A percentile compares a stretch with the other conserved stretches of the same genome.
Evolutionary conservation across 2,329 filamentous ascomycete species (phyloP).

Genomic region (Alternaria consortialis): DNA sequence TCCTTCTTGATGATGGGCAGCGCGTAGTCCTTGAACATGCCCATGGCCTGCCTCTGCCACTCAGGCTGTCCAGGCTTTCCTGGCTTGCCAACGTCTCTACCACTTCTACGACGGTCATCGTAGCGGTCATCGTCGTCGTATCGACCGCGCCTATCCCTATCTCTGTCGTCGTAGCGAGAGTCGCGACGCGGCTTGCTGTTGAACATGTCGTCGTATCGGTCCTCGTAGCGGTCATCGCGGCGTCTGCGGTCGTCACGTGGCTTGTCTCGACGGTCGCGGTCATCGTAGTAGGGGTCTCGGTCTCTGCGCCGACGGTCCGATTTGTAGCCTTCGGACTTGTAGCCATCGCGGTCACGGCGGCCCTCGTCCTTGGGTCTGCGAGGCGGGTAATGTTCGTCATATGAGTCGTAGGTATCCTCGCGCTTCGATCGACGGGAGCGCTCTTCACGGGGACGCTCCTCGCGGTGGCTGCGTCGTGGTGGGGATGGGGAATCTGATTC

Average conservation of each 20-base stretch:
- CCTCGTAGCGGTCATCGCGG: constrained; percentile 30
- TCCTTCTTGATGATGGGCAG: constrained; percentile 46
- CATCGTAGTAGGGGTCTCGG: constrained; percentile 13
- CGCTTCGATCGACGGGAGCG: constrained; percentile 25
- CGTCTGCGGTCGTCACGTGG: constrained; percentile 24
- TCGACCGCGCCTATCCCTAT: constrained; percentile 8
- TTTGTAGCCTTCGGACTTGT: constrained; percentile 31
- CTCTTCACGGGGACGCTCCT: constrained; percentile 32
- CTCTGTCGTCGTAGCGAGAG: constrained; percentile 23
- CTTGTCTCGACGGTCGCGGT: constrained; percentile 28
- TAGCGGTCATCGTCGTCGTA: constrained; percentile 27
- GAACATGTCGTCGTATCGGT: constrained; percentile 33
- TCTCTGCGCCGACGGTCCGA: constrained; percentile 17
- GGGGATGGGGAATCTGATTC: constrained; percentile 33
- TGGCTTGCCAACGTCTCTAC: constrained; percentile 19
- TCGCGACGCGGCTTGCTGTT: constrained; percentile 23
- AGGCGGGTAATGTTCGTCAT: constrained; percentile 37
- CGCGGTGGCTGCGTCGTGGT: constrained; percentile 32
- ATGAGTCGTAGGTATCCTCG: constrained; percentile 38
- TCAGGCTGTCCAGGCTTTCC: constrained; percentile 30
- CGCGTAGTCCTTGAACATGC: constrained; percentile 46
- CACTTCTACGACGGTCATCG: constrained; percentile 22
- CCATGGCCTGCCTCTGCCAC: constrained; percentile 45
- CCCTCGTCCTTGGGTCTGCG: constrained; percentile 23
- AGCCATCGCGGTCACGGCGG: constrained; percentile 33